Base-by-base conservation (phyloP, 208 protist species). In the Zelonia costaricensis region DNA sequence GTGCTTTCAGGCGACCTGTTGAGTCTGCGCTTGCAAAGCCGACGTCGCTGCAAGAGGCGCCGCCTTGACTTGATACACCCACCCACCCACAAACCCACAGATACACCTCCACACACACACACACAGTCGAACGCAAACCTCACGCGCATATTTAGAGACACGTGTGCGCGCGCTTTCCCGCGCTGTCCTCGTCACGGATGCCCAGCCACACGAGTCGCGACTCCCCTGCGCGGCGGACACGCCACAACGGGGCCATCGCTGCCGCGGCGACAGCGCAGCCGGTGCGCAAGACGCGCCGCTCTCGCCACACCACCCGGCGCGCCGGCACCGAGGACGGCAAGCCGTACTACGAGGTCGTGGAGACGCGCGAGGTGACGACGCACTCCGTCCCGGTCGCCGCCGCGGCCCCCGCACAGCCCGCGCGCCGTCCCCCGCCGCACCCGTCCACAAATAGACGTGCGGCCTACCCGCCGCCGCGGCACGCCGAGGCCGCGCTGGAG, bases 281-380 rank as follows among this genome's bases (percentile, higher is more conserved):
- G 22, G 23, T 49, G 27, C 16, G 6, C 48, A 2, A 46, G 1
- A 40, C 38, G n/a, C 28, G 38, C 38, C 52, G 45, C 52, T 59
- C 53, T 18, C 62, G 53, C 23, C 52, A 45, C 45, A 54, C 62
- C 13, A 61, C 53, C 28, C 47, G 38, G 6, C 33, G 63, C 45
- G 28, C 36, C 13, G 38, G 31, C 7, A 39, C 57, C 31, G 28
- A 52, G 15, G 49, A 59, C 30, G 33, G 64, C 38, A 36, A 51
- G 47, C 47, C 56, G 12, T 53, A 45, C 18, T 27, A 51, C n/a
- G 56, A 64, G 47, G 55, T 59, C 0, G 49, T 60, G 5, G 56
- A 63, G 15, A 63, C 56, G 18, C 43, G 10, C 0, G 48, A 64
- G 49, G 56, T 58, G 31, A 59, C 56, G 4, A 42, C 36, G 15